Evolutionary conservation across 1,284 basidiomycete species (phyloP), one percentile per base, ranked within the genome.

Genomic region (Thecaphora thlaspeos): DNA sequence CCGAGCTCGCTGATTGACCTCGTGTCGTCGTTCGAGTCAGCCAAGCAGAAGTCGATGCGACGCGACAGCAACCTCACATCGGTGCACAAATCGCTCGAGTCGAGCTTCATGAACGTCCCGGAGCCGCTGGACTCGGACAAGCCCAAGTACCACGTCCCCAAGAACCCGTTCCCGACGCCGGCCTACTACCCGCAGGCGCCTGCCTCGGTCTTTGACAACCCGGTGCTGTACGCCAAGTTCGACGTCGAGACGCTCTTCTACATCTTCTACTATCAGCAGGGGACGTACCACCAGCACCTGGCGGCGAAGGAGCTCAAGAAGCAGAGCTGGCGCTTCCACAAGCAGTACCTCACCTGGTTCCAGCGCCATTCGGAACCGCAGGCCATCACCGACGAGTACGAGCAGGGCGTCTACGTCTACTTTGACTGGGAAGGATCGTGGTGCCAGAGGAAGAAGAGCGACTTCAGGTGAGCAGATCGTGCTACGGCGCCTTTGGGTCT

Each of bases 311-410:
- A 98, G 80, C 82, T 99, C 61, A 98, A 98, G 81, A 86, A 90
- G 57, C 94, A 97, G 79, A 93, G 90, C 51, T 99, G 95, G 95
- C 87, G 95, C 50, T 99, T 98, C 83, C 95, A 98, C 80, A 91
- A 96, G 69, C 97, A 98, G 81, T 99, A 97, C 79, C 81, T 98
- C 60, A 99, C 95, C 36, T 99, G 95, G 95, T 99, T 99, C 86
- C 95, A 98, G 80, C 86, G 95, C 48, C 91, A 96, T 75, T 93
- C 91, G 21, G 93, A 98, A 78, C 95, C 95, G n/a, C 91, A 95
- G 78, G 91, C 91, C 4, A 97, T 99, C 78, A 98, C 95, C 43
- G 94, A 97, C 74, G 95, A 98, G 80, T 99, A 97, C 78, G 95
- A 99, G 80, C 92, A 98, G 81, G 95, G 95, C 17, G 92, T 94